Evolutionary conservation across 441 rosid genomes (phyloP).

Genomic region (Gossypium trilobum): DNA sequence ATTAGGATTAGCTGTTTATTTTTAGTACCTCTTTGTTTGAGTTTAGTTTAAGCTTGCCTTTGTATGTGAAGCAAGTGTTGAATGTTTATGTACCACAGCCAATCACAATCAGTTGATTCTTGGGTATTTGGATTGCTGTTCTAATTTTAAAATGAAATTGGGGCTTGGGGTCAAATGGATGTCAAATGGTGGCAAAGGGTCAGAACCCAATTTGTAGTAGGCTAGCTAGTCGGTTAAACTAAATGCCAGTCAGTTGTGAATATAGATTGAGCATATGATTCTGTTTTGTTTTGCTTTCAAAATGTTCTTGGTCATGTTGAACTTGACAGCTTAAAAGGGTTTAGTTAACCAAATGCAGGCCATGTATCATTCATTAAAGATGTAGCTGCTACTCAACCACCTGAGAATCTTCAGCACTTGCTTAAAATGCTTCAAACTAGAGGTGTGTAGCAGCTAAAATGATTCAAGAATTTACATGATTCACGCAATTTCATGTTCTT

Average conservation of each 20-base stretch:
- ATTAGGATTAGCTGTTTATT: background rate
- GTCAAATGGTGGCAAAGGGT: background rate
- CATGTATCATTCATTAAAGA: constrained; percentile 64
- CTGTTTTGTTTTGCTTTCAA: constrained; percentile 5
- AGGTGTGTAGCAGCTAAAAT: constrained; percentile 30
- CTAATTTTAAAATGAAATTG: background rate
- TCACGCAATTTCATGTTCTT: background rate
- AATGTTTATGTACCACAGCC: background rate
- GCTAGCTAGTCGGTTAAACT: background rate
- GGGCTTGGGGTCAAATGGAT: background rate
- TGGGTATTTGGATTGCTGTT: background rate
- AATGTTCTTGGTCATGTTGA: background rate
- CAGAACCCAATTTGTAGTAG: background rate
- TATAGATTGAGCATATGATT: background rate
- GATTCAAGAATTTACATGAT: background rate
- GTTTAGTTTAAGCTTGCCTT: background rate
- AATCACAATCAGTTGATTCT: background rate
- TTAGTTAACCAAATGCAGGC: constrained; percentile 29
- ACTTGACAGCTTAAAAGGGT: background rate
- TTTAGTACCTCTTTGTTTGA: background rate
- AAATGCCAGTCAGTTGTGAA: background rate
- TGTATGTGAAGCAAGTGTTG: background rate
- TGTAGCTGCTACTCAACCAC: constrained; percentile 62
- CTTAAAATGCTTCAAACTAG: constrained; percentile 59
- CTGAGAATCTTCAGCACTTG: constrained; percentile 50